Percentiles rank a stretch among this genome's conserved stretches.
Evolutionary conservation across 495 filamentous ascomycete species (phyloP).

Genomic region (Aspergillus wentii): DNA sequence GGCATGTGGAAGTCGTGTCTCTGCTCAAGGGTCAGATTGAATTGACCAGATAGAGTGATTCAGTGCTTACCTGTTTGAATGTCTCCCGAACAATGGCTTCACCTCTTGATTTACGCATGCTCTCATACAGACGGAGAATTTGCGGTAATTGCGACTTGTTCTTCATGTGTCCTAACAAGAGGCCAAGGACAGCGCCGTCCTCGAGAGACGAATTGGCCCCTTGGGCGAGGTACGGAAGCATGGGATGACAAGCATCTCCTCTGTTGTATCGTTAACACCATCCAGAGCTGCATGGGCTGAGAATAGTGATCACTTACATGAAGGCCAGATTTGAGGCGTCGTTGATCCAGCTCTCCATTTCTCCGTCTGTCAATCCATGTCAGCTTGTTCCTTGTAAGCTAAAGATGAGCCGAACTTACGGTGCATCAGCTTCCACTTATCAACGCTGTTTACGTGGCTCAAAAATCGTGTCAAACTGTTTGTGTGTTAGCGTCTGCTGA

Average conservation of each 20-base stretch:
- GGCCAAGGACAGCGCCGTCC: conserved; percentile 46
- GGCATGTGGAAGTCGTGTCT: conserved; percentile 55
- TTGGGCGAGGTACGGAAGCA: conserved; percentile 65
- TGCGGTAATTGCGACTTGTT: conserved; percentile 37
- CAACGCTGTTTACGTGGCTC: conserved; percentile 26
- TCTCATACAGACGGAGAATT: conserved; percentile 53
- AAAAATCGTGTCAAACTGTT: conserved; percentile 29
- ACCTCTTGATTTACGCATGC: conserved; percentile 54
- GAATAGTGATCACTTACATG: conserved; percentile 19
- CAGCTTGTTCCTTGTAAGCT: too few relatives aligned
- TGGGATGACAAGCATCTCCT: conserved; percentile 65
- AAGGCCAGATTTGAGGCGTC: conserved; percentile 32
- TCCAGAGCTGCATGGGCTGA: too few relatives aligned
- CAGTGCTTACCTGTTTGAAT: conserved; percentile 33
- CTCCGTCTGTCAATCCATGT: conserved; percentile 28
- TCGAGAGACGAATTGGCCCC: conserved; percentile 47
- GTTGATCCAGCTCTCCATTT: conserved; percentile 36
- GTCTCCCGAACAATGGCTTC: conserved; percentile 51
- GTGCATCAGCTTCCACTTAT: conserved; percentile 66
- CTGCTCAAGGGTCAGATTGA: conserved; percentile 16
- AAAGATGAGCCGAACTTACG: conserved; percentile 22
- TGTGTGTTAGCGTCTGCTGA: conserved; percentile 1
- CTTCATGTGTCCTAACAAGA: conserved; percentile 34
- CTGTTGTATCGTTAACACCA: too few relatives aligned
- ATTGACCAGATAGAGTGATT: not conserved